Conservation (phyloP, 2,329 filamentous ascomycete genomes). For the Aspergillus bombycis region DNA sequence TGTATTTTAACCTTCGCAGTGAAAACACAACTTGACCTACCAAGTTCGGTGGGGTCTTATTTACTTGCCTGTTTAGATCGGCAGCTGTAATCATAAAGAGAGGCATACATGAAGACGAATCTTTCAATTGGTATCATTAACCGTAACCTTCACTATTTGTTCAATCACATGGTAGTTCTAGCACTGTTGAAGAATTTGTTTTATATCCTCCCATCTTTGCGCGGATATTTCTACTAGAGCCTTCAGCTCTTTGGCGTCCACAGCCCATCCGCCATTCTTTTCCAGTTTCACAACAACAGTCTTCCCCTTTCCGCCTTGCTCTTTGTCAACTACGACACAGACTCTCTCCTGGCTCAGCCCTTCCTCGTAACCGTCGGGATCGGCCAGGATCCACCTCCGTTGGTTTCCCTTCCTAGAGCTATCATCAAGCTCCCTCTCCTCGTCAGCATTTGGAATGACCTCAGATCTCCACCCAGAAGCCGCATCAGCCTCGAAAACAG, state of each 20-base stretch:
- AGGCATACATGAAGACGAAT: not conserved
- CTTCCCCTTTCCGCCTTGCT: slow-evolving; percentile 52
- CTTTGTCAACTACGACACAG: slow-evolving; percentile 75
- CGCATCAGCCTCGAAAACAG: slow-evolving; percentile 69
- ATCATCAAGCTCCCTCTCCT: slow-evolving; percentile 48
- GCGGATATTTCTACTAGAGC: slow-evolving; percentile 63
- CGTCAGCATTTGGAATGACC: slow-evolving; percentile 37
- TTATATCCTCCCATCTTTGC: slow-evolving; percentile 66
- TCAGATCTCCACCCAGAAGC: slow-evolving; percentile 43
- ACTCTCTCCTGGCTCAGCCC: slow-evolving; percentile 78
- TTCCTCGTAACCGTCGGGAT: slow-evolving; percentile 91
- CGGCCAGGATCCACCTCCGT: slow-evolving; percentile 73
- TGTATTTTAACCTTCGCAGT: not conserved
- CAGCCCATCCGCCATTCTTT: slow-evolving; percentile 76
- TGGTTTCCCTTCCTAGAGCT: slow-evolving; percentile 39
- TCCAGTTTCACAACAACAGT: slow-evolving; percentile 68
- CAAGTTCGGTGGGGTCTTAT: not conserved
- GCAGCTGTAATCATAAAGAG: not conserved
- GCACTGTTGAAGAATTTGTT: slow-evolving; percentile 43
- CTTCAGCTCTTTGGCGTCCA: slow-evolving; percentile 66
- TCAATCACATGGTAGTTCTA: slow-evolving; percentile 19
- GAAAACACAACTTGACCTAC: not conserved
- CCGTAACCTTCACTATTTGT: slow-evolving; percentile 9
- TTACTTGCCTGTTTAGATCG: not conserved
- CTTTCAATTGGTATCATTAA: slow-evolving; percentile 32